Percentiles rank a stretch among this genome's conserved stretches.
phyloP scores from a whole-genome alignment of 768 basidiomycete genomes.

The Termitomyces sp. region DNA sequence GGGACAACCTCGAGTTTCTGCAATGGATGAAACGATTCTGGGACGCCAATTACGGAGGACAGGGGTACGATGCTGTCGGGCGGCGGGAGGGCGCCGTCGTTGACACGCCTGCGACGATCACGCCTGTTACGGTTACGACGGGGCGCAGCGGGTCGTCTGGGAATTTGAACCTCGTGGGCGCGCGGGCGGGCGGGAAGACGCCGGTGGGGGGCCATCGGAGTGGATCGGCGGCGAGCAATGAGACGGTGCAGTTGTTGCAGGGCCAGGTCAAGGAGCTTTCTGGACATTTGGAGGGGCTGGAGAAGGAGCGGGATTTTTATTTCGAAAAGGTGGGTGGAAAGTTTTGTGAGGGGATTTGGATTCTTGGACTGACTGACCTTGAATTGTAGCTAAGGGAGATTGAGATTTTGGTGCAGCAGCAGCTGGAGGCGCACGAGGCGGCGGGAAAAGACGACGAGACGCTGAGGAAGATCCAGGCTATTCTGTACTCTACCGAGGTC shows the following conservation, averaged over 20 bases:
- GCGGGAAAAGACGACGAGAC: constrained; percentile 54
- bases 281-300: constrained; percentile 78
- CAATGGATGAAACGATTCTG: constrained; percentile 98
- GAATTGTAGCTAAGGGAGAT: constrained; percentile 80
- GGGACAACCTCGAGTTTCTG: constrained; percentile 97
- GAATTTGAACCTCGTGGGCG: constrained; percentile 9
- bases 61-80: constrained; percentile 79
- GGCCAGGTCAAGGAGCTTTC: constrained; percentile 80
- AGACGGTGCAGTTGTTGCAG: constrained; percentile 64
- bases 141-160: constrained; percentile 22
- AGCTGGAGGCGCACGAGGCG: constrained; percentile 57
- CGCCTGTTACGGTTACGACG: constrained; percentile 53
- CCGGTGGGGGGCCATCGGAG: constrained; percentile 67
- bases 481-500: constrained; percentile 94
- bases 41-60: constrained; percentile 88
- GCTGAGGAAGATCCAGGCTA: constrained; percentile 81
- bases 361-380: not conserved
- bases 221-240: constrained; percentile 61
- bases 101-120: constrained; percentile 77
- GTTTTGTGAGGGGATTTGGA: too few relatives aligned
- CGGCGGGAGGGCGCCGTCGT: constrained; percentile 73
- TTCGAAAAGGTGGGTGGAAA: constrained; percentile 78
- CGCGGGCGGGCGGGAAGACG: constrained; percentile 63
- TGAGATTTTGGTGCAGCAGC: constrained; percentile 87
- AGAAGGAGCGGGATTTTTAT: constrained; percentile 98